Percentiles rank a stretch among this genome's conserved stretches.
Conservation (phyloP, 2,329 filamentous ascomycete species). For the Fusarium tanahbumbuense region DNA sequence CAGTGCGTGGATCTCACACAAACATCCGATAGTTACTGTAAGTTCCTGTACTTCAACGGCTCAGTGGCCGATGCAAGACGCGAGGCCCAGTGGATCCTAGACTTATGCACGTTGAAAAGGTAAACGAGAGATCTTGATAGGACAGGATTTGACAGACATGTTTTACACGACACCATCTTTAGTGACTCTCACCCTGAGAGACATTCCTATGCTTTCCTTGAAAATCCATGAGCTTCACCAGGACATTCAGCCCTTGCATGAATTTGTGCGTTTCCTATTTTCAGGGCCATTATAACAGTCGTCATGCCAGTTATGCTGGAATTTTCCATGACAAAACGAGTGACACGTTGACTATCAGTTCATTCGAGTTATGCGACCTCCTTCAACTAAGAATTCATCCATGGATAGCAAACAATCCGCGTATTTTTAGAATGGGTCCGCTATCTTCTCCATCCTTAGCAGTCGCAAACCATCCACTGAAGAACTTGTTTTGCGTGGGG, state of each 20-base stretch:
- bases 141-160: slow-evolving; percentile 29
- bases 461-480: slow-evolving; percentile 35
- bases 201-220: slow-evolving; percentile 33
- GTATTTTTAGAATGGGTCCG: slow-evolving; percentile 46
- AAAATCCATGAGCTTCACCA: slow-evolving; percentile 17
- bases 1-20: slow-evolving; percentile 39
- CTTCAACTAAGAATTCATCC: slow-evolving; percentile 17
- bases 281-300: background rate
- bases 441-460: slow-evolving; percentile 36
- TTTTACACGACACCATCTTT: slow-evolving; percentile 35
- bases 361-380: slow-evolving; percentile 14
- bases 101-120: slow-evolving; percentile 42
- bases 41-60: slow-evolving; percentile 19
- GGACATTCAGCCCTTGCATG: slow-evolving; percentile 16
- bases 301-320: slow-evolving; percentile 17
- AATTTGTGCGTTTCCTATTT: slow-evolving; percentile 6
- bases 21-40: slow-evolving; percentile 37
- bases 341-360: background rate
- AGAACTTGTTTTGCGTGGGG: slow-evolving; percentile 13
- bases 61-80: slow-evolving; percentile 16
- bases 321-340: slow-evolving; percentile 25
- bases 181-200: slow-evolving; percentile 30
- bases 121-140: slow-evolving; percentile 35
- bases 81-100: slow-evolving; percentile 30
- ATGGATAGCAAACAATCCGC: slow-evolving; percentile 25